phyloP scores from a whole-genome alignment of 164 flowering plant genomes.

The Sextonia rubra region DNA sequence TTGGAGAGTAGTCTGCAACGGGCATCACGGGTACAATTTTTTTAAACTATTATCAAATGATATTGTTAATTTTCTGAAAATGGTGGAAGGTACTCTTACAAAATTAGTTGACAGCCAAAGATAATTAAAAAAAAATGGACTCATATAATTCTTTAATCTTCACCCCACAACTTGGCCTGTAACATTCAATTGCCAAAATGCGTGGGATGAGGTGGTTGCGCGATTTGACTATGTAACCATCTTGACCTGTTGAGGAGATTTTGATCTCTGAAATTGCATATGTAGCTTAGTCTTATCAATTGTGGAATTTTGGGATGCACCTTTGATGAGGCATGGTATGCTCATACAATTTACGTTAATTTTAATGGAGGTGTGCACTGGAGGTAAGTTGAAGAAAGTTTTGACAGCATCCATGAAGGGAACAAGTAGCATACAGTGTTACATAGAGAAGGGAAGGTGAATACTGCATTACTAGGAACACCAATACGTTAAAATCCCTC shows the following conservation, averaged over 20 bases:
- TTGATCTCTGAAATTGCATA: neutral
- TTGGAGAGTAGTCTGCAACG: too few relatives aligned
- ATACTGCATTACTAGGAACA: neutral
- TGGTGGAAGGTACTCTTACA: too few relatives aligned
- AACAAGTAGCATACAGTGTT: neutral
- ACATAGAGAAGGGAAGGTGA: neutral
- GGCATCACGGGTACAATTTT: too few relatives aligned
- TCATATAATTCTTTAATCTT: slow-evolving; percentile 6
- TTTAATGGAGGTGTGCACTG: neutral
- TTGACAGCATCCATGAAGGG: neutral
- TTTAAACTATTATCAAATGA: too few relatives aligned
- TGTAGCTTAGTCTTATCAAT: too few relatives aligned
- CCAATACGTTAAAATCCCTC: neutral
- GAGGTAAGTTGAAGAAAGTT: neutral
- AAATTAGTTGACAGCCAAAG: too few relatives aligned
- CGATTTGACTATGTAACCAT: neutral
- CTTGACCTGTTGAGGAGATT: neutral
- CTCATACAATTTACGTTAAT: too few relatives aligned
- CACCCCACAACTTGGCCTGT: too few relatives aligned
- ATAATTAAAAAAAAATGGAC: too few relatives aligned
- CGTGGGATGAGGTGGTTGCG: too few relatives aligned
- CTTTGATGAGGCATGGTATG: neutral
- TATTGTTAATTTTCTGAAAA: too few relatives aligned
- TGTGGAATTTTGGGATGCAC: neutral
- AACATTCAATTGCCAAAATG: too few relatives aligned